These are phyloP conservation scores for Irpex sp. DNA, from an alignment of 1,284 basidiomycete genomes.

Conservation along the genomic window DNA sequence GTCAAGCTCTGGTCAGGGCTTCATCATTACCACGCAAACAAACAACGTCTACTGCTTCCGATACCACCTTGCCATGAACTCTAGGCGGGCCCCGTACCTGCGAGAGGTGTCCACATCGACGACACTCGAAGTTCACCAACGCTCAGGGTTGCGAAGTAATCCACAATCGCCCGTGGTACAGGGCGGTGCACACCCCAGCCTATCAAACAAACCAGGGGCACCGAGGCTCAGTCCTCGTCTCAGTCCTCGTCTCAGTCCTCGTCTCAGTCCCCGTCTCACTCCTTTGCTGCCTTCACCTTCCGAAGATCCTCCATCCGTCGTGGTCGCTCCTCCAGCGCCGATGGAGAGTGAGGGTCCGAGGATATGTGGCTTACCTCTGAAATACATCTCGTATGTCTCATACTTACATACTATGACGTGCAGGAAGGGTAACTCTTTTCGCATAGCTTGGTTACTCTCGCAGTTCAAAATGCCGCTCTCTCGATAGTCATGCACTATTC, in stretches of 20 bases:
- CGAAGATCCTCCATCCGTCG: constrained; percentile 20
- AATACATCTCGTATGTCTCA: constrained; percentile 57
- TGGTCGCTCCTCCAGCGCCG: constrained; percentile 15
- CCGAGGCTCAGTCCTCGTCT: constrained; percentile 27
- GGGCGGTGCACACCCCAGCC: constrained; percentile 18
- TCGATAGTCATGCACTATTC: constrained; percentile 98
- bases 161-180: constrained; percentile 31
- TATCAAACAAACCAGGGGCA: constrained; percentile 12
- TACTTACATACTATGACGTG: background rate
- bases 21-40: no score
- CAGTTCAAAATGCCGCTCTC: constrained; percentile 93
- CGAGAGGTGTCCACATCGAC: constrained; percentile 24
- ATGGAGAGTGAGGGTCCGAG: constrained; percentile 29
- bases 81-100: constrained; percentile 27
- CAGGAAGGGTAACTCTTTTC: background rate
- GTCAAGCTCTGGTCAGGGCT: no score
- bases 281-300: constrained; percentile 34
- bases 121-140: constrained; percentile 37
- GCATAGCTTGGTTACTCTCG: constrained; percentile 82
- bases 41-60: background rate
- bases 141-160: constrained; percentile 31
- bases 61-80: constrained; percentile 11
- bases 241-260: constrained; percentile 31
- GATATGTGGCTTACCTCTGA: constrained; percentile 54
- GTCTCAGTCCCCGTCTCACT: constrained; percentile 31